Base-by-base conservation (phyloP, 139 green algal genomes). In the Bryopsis sp. region DNA sequence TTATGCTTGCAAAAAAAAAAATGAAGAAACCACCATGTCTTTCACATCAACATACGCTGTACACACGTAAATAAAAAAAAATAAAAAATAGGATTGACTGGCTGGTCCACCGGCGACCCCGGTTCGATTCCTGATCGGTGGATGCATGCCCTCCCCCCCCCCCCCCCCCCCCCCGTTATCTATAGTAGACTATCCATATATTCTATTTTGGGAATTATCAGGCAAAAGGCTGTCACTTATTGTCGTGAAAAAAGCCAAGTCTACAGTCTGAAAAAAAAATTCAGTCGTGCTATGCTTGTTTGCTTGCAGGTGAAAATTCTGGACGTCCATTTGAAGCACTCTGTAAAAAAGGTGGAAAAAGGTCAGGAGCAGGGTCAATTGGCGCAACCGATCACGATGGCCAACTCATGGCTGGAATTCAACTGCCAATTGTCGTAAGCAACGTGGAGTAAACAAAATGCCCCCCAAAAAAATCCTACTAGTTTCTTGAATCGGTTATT, bases 321-420 rank as follows among this genome's bases (percentile, higher is more conserved):
- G 48, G 8, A 15, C 11, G 33, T 61, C 5, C 5, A 61, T 8
- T 31, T 61, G 8, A 15, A 61, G 19, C 48, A 61, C 48, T 61
- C 48, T 61, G 48, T 61, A 5, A 61, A 61, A 31, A 15, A 28
- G 5, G 33, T 61, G 22, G 19, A 22, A 34, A 26, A 61, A 36
- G 48, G 48, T 61, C 59, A 67, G 31, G 59, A 29, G 4, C 15
- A 67, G 32, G 31, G 31, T 11, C 59, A 67, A 24, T 31, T 61
- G 48, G 19, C 8, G 33, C 24, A 61, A 8, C 8, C 29, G 5
- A 8, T 61, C 8, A 34, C 48, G 8, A 61, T 61, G 48, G 11
- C 11, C 48, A 61, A 61, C 19, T 36, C 48, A 8, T 61, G 48
- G 48, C 19, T 61, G 22, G 48, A 36, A 8, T 61, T 61, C 48